Evolutionary conservation across 306 rosid genomes (phyloP), one percentile per base, ranked within the genome.

Genomic region (Cicer arietinum): DNA sequence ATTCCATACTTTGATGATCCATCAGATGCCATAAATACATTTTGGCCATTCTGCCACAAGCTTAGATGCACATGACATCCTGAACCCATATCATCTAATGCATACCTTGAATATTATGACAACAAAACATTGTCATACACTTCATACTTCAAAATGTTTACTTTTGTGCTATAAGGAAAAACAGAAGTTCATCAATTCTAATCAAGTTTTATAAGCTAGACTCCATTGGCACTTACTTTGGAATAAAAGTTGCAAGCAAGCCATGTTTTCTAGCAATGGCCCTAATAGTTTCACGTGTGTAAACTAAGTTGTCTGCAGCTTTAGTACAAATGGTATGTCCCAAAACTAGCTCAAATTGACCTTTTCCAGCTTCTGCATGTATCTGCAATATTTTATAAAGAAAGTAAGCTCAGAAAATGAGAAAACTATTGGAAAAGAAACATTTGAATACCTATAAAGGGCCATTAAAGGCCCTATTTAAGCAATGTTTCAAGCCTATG

Each of bases 61-160:
- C 98, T 94, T 72, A 94, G 70, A 73, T 94, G 98, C 39, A 91
- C 97, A 74, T 94, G 98, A 39, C 93, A 82, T 53, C 98, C 98
- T 30, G 98, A 91, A 76, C 98, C 98, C 54, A 90, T 56, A 68
- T 94, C 98, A 84, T 94, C 89, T 20, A 90, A 60, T 16, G 79
- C 79, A 57, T 82, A 88, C 94, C 98, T 94, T 75, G 50, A 81
- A 65, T 64, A 67, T 69, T 64, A 67, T 69, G 47, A 74, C 59
- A 71, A 83, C 62, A 83, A 40, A 80, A 73, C 39, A 46, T 14
- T 56, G 75, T 85, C 8, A 84, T 42, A 67, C 20, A 48, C 67
- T 35, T 41, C 64, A 67, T 16, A 48, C 67, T 35, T 41, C 60
- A 59, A 56, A 44, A 68, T 62, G 71, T 18, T 14, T 12, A 47